Percentiles rank a stretch among this genome's conserved stretches.
These are phyloP conservation scores for Raphidocelis subcapitata DNA, from an alignment of 139 green algal genomes.

Conservation along the genomic window DNA sequence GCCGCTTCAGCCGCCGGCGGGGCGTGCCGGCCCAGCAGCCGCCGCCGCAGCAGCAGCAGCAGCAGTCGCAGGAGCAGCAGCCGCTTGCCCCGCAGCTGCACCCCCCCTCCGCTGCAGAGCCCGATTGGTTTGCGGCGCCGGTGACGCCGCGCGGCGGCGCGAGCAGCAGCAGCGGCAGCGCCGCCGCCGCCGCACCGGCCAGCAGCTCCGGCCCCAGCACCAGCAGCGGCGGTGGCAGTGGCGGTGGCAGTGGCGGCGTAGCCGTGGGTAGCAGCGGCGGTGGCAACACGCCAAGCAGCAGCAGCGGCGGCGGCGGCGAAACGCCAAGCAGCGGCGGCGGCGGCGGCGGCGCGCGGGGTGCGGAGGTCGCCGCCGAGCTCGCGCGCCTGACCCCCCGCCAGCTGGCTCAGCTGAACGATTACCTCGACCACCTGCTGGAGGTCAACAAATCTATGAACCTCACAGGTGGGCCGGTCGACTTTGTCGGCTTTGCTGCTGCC, in stretches of 20 bases:
- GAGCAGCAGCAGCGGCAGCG: too few species aligned
- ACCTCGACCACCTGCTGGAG: constrained; percentile 68
- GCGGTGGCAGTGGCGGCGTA: background rate
- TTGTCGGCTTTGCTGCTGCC: background rate
- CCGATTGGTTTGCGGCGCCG: too few species aligned
- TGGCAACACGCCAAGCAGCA: too few species aligned
- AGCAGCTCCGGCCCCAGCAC: constrained; percentile 3
- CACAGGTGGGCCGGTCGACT: constrained; percentile 46
- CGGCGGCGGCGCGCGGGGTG: background rate
- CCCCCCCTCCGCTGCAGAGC: too few species aligned
- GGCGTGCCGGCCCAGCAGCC: too few species aligned
- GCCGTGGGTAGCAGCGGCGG: too few species aligned
- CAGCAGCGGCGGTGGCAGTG: constrained; percentile 1
- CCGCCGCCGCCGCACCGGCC: background rate
- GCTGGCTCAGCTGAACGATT: constrained; percentile 45
- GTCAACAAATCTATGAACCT: constrained; percentile 78
- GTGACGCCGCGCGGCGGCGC: too few species aligned
- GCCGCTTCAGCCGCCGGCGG: too few species aligned
- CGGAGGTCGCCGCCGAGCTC: background rate
- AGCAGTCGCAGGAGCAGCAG: too few species aligned
- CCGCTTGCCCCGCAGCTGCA: too few species aligned
- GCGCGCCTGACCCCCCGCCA: constrained; percentile 13
- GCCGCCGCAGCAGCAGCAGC: too few species aligned
- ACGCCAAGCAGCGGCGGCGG: background rate
- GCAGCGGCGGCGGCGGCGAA: too few species aligned